Base-by-base conservation (phyloP, 345 rosid species). In the Trapa incisa region DNA sequence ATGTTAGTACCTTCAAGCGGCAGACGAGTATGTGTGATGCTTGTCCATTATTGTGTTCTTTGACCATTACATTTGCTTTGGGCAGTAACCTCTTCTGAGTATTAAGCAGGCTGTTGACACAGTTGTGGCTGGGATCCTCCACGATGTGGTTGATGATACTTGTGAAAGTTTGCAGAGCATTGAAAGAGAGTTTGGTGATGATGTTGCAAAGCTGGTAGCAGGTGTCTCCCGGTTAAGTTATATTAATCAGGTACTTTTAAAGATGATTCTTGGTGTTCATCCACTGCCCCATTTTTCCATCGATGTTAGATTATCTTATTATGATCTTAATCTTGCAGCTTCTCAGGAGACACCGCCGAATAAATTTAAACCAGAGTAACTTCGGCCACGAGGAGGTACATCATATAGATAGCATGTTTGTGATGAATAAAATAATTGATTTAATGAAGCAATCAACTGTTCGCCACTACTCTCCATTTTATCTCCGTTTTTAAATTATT, bases 121-220 rank as follows among this genome's bases (percentile, higher is more conserved):
- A 5, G 83, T 87, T 54, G 87, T 87, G 72, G 88, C 85, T 71
- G 89, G 89, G 72, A 79, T 85, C 77, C 86, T 87, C 70, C 93
- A 87, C 72, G 89, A 87, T 53, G 82, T 85, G 16, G 72, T 85
- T 41, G 88, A 87, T 67, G 89, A 87, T 78, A 75, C 87, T 4
- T 9, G 75, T 73, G 78, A 83, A 77, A 80, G 75, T 41, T 70
- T 87, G 75, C 76, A 47, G 57, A 76, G 64, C 70, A 75, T 85
- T 73, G 81, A 75, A 73, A 78, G 72, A 75, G 86, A 81, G 68
- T 87, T 87, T 79, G 93, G 88, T 47, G 80, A 80, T 61, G 89
- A 87, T 72, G 89, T 87, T 42, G 79, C 81, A 47, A 82, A 76
- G 76, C 75, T 85, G 73, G 88, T 87, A 37, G 85, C 84, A 71